Base-by-base conservation (phyloP, 106 monocot genomes). In the Phalaenopsis equestris region DNA sequence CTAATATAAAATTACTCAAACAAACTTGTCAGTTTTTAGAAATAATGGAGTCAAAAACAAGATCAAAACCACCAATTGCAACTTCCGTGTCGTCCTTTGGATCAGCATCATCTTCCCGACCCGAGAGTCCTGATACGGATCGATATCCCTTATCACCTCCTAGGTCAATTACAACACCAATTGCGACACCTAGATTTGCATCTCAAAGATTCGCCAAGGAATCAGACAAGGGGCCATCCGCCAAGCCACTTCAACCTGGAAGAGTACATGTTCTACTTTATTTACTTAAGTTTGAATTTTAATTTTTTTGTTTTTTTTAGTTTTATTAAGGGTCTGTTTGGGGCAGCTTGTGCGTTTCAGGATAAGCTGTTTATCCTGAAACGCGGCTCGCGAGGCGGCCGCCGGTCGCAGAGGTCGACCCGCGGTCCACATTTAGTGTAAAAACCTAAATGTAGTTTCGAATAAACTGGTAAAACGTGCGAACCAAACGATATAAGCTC, bases 171-270 rank as follows among this genome's bases (percentile, higher is more conserved):
- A 11, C 49, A 30, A 23, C 49, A 10, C 76, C 49, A 30, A 47
- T 49, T 10, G 17, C 42, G 5, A 76, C 76, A 9, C 76, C 76
- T 24, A 47, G 76, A 76, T 42, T 76, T 30, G 76, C 49, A 76
- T 15, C 43, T 43, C 74, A 18, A 45, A 45, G 43, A 16, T 75
- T 42, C 43, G 19, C 42, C 37, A 75, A 45, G 74, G 74, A 45
- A 21, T 36, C 76, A 14, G 11, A 76, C 5, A 24, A 47, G 23
- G 76, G 52, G 49, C 9, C 49, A 21, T 24, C 49, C 7, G 48
- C 12, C 18, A 47, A 76, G 49, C 76, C 76, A 6, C 10, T 52
- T 47, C 76, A 76, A 24, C 14, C 76, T 23, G 41, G 49, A 76
- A 47, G 76, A 49, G 76, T 76, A 76, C n/a, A 52, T 12, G 12